phyloP scores from a whole-genome alignment of 805 yeast genomes.

The Helenozyma baotianmanensis region DNA sequence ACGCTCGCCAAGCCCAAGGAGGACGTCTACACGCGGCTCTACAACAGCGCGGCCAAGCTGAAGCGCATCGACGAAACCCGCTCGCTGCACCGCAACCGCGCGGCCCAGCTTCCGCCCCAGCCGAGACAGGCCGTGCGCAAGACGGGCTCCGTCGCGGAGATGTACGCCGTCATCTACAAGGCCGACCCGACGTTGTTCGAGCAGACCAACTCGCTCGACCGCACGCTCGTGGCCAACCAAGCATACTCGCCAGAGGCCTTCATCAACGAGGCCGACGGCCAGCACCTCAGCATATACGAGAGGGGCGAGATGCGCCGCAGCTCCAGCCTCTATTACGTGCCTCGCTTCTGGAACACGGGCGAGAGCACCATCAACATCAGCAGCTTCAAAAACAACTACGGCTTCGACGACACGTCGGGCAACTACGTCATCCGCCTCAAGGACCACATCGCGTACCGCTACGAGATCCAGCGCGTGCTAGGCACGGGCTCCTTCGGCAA shows the following conservation, averaged over 20 bases:
- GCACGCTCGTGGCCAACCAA: slow-evolving; percentile 2
- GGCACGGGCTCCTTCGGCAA: slow-evolving; percentile 85
- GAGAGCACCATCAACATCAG: slow-evolving; percentile 27
- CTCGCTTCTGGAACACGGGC: slow-evolving; percentile 18
- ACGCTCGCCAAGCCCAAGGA: background rate
- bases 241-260: slow-evolving; percentile 6
- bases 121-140: slow-evolving; percentile 2
- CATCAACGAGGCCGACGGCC: slow-evolving; percentile 2
- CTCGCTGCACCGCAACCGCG: background rate
- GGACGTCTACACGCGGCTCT: slow-evolving; percentile 11
- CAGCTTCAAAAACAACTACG: slow-evolving; percentile 48
- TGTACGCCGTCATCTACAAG: slow-evolving; percentile 19
- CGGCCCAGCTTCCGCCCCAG: background rate
- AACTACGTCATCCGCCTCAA: slow-evolving; percentile 52
- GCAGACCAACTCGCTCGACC: slow-evolving; percentile 5
- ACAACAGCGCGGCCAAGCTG: slow-evolving; percentile 4
- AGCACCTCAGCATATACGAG: slow-evolving; percentile 49
- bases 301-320: slow-evolving; percentile 54
- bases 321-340: slow-evolving; percentile 47
- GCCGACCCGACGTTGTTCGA: slow-evolving; percentile 27
- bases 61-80: background rate
- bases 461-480: slow-evolving; percentile 52
- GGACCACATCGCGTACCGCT: slow-evolving; percentile 76
- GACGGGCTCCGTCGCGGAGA: slow-evolving; percentile 12
- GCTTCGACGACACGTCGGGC: slow-evolving; percentile 67